Percentiles rank a stretch among this genome's conserved stretches.
Evolutionary conservation across 345 rosid genomes (phyloP).

Genomic region (Ailanthus altissimus): DNA sequence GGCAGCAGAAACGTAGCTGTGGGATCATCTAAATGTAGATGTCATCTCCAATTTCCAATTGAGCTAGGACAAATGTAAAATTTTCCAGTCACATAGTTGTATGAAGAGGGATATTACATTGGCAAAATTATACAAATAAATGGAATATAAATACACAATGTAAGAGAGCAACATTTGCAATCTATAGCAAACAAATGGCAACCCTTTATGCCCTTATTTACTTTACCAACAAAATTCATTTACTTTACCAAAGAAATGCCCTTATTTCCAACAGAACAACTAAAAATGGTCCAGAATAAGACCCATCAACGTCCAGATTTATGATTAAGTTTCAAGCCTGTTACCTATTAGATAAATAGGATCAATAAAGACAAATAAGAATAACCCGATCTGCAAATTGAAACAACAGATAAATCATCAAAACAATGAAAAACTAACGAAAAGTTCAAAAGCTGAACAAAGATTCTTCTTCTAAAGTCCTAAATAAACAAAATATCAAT

Average conservation of each 20-base stretch:
- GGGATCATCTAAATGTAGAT: background rate
- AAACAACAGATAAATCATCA: background rate
- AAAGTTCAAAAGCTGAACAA: background rate
- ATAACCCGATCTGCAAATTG: slow-evolving; percentile 5
- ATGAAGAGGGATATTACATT: background rate
- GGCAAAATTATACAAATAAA: background rate
- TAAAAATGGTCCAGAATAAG: background rate
- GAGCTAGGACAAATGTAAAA: background rate
- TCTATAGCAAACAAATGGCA: background rate
- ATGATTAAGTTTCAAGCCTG: background rate
- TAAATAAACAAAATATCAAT: background rate
- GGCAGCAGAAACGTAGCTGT: background rate
- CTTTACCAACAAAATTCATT: slow-evolving; percentile 5
- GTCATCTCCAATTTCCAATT: background rate
- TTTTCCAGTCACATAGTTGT: slow-evolving; percentile 3
- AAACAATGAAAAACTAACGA: background rate
- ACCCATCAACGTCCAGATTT: slow-evolving; percentile 7
- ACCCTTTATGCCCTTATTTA: background rate
- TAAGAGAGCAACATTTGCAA: background rate
- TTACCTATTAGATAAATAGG: background rate
- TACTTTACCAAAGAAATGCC: background rate
- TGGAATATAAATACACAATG: no score
- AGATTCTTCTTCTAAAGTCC: background rate
- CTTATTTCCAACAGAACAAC: background rate
- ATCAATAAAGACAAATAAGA: background rate